Evolutionary conservation across 2,329 filamentous ascomycete species (phyloP), one percentile per base, ranked within the genome.

Genomic region (Aspergillus sp.): DNA sequence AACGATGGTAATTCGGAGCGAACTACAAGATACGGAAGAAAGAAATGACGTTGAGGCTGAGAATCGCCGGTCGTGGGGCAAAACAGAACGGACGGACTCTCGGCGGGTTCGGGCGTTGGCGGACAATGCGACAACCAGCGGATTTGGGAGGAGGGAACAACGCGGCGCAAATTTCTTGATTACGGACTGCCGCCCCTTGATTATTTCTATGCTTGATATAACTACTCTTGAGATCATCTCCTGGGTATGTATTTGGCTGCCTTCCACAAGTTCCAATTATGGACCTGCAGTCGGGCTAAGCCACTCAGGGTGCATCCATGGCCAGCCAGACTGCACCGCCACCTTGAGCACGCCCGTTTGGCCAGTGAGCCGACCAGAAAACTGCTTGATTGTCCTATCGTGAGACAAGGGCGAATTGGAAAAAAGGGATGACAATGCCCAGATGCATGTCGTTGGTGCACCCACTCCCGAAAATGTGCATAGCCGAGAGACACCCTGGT

Each of bases 271-370:
- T 19, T 55, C 51, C 51, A 46, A 58, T 35, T 19, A 52, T 45
- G 50, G 56, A 31, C 47, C 52, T 54, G 52, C 54, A 44, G 45
- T 47, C 12, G 33, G n/a, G 49, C 60, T 60, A 41, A 60, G 60
- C 60, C 60, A 62, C 60, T 51, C 43, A 41, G 50, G 49, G 17
- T 44, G 31, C 23, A 23, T 23, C 51, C 52, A 37, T 17, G 31
- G 54, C 43, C 37, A 41, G 6, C 41, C 40, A 52, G 31, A 33
- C 15, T 61, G 62, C 62, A 64, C 62, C 60, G 58, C 61, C 62
- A 64, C 60, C 49, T 55, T 48, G 27, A 46, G 39, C 33, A 35
- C 39, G 21, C 40, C 35, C 19, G 41, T 17, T 44, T 33, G 31
- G 8, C 39, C 51, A 55, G 27, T 54, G 44, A 44, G 15, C 35